Evolutionary conservation across 2,329 filamentous ascomycete species (phyloP).

Genomic region (Leptosphaerulina australis): DNA sequence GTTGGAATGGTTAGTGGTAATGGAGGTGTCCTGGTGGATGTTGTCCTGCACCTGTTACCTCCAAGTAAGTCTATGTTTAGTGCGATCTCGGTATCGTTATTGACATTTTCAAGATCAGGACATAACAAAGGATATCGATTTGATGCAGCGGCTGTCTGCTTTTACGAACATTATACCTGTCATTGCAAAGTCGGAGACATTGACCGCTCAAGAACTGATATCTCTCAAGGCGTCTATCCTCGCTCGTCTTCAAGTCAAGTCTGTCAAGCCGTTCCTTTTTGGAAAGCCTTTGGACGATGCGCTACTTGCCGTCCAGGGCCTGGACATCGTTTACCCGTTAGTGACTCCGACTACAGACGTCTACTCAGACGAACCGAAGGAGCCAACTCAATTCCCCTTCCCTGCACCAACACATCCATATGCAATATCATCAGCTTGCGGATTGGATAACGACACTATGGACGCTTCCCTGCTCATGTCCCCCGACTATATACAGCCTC

Average conservation of each 20-base stretch:
- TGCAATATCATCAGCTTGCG: conserved; percentile 75
- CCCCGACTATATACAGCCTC: conserved; percentile 83
- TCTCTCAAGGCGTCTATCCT: conserved; percentile 66
- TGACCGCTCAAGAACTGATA: conserved; percentile 63
- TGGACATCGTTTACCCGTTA: conserved; percentile 26
- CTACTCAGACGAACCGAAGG: conserved; percentile 6
- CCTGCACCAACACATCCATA: conserved; percentile 61
- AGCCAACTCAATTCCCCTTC: conserved; percentile 37
- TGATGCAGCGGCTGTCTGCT: conserved; percentile 70
- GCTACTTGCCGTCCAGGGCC: conserved; percentile 42
- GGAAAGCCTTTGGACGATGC: conserved; percentile 51
- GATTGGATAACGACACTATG: conserved; percentile 79
- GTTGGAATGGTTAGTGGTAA: conserved; percentile 78
- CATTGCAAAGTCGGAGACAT: conserved; percentile 75
- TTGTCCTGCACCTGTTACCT: conserved; percentile 79
- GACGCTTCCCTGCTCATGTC: conserved; percentile 94
- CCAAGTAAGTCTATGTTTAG: conserved; percentile 60
- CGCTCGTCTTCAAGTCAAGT: conserved; percentile 61
- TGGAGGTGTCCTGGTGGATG: conserved; percentile 83
- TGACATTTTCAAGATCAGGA: conserved; percentile 43
- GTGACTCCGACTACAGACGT: conserved; percentile 4
- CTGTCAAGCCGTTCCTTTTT: conserved; percentile 72
- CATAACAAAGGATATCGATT: conserved; percentile 68
- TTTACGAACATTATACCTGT: conserved; percentile 87
- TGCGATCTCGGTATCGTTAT: conserved; percentile 3